Percentiles rank a stretch among this genome's conserved stretches.
Conservation (phyloP, 1,284 basidiomycete genomes). For the Cronartium quercuum region DNA sequence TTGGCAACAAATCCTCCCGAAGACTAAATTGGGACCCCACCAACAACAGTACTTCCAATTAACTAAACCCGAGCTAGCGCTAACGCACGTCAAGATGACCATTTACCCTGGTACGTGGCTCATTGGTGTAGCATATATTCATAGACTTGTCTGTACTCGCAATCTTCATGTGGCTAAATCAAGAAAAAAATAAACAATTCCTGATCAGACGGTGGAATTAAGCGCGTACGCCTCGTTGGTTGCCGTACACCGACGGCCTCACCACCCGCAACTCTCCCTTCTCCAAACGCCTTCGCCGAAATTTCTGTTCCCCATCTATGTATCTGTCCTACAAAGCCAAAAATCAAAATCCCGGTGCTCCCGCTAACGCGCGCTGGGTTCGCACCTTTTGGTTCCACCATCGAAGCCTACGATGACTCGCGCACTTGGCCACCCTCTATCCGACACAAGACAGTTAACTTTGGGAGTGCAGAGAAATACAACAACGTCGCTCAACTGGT, state of each 20-base stretch:
- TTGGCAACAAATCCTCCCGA: slow-evolving; percentile 71
- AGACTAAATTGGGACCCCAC: slow-evolving; percentile 79
- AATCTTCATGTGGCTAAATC: too few relatives aligned
- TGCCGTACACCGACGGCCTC: slow-evolving; percentile 52
- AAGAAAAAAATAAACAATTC: too few relatives aligned
- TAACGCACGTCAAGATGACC: slow-evolving; percentile 78
- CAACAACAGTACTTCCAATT: slow-evolving; percentile 81
- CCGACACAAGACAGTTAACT: slow-evolving; percentile 72
- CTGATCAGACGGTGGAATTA: slow-evolving; percentile 86
- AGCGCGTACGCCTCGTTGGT: slow-evolving; percentile 78
- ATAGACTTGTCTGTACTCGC: too few relatives aligned
- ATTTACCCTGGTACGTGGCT: slow-evolving; percentile 63
- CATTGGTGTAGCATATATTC: too few relatives aligned
- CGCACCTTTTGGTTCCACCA: slow-evolving; percentile 71
- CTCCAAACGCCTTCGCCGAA: slow-evolving; percentile 42
- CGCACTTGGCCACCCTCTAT: slow-evolving; percentile 62
- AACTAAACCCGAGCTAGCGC: slow-evolving; percentile 55
- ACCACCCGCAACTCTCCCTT: slow-evolving; percentile 39
- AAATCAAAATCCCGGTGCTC: slow-evolving; percentile 58
- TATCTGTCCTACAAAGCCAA: slow-evolving; percentile 39
- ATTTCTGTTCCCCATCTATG: slow-evolving; percentile 41
- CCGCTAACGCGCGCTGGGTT: slow-evolving; percentile 76
- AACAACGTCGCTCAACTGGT: slow-evolving; percentile 69
- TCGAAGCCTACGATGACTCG: slow-evolving; percentile 70
- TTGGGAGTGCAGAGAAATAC: slow-evolving; percentile 79